Evolutionary conservation across 1,139 yeast genomes (phyloP), one percentile per base, ranked within the genome.

Genomic region (Blastobotrys illinoisensis): DNA sequence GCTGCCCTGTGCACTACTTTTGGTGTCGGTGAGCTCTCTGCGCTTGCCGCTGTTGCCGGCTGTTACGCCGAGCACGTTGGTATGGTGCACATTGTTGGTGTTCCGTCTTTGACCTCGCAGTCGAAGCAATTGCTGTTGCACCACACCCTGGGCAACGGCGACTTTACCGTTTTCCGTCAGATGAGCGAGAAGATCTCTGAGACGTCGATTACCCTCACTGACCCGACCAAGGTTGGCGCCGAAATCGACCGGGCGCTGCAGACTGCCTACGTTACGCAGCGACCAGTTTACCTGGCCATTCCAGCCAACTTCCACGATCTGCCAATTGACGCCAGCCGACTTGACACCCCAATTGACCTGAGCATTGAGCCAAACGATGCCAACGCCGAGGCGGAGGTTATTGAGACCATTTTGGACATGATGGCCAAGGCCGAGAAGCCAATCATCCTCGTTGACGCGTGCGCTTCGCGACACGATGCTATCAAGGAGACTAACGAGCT

Each of bases 141-240:
- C 65, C 91, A 85, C 73, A 85, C 91, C 52, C 76, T 85, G 66
- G 96, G 95, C 66, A 86, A 88, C 73, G 91, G 93, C 61, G 91
- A 86, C 72, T 88, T 86, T 74, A 82, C 86, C 50, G 93, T 84
- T 51, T 88, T 86, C 78, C 80, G 79, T 72, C 76, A 80, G 68
- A 87, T 87, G 88, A 83, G 88, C 51, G 78, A 81, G 60, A 78
- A 82, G 70, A 84, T 88, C 66, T 78, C 86, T 62, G 81, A 79
- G 62, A 83, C 88, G 60, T 77, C 87, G 46, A 81, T 83, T 48
- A 78, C 83, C 68, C 72, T 88, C 66, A 79, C 80, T 51, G 86
- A 85, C 68, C 75, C 82, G 61, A 71, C 71, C 58, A 71, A 81
- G 48, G 95, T 93, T 50, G 86, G 91, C 48, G 74, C 73, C 51